Evolutionary conservation across 192 early-diverging fungal genomes (phyloP).

Genomic region (Allomyces arbusculus): DNA sequence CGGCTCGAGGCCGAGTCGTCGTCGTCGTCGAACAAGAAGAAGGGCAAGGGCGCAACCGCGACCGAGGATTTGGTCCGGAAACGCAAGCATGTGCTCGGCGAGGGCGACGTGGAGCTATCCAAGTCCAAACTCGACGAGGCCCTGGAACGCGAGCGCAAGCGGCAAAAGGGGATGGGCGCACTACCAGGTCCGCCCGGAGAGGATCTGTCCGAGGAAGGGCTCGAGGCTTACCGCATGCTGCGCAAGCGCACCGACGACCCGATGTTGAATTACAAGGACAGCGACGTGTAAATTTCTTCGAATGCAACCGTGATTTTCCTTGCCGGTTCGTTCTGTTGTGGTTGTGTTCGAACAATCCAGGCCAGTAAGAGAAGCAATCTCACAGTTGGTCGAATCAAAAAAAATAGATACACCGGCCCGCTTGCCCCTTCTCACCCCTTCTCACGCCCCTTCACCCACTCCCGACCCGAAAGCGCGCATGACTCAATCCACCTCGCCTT

Average conservation of each 20-base stretch:
- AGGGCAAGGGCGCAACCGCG: conserved; percentile 9
- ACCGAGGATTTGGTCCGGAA: conserved; percentile 7
- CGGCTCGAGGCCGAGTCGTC: not conserved
- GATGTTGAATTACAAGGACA: conserved; percentile 29
- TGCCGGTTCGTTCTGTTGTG: too few species aligned
- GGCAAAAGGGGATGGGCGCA: conserved; percentile 2
- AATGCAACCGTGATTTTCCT: too few species aligned
- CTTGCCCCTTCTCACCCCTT: too few species aligned
- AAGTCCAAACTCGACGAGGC: conserved; percentile 26
- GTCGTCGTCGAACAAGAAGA: conserved; percentile 7
- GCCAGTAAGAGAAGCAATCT: too few species aligned
- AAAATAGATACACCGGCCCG: too few species aligned
- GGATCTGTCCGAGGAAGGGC: conserved; percentile 40
- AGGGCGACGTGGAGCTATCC: conserved; percentile 36
- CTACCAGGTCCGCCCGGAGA: conserved; percentile 8
- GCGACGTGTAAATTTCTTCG: conserved; percentile 2
- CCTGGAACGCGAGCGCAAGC: conserved; percentile 21
- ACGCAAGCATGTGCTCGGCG: conserved; percentile 20
- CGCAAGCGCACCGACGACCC: conserved; percentile 28
- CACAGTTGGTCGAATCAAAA: too few species aligned
- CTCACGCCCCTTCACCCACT: too few species aligned
- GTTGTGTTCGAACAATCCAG: too few species aligned
- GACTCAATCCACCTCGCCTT: not conserved
- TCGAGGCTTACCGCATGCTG: conserved; percentile 40
- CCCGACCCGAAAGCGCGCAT: too few species aligned